phyloP scores from a whole-genome alignment of 345 rosid genomes.

The Luvunga scandens region DNA sequence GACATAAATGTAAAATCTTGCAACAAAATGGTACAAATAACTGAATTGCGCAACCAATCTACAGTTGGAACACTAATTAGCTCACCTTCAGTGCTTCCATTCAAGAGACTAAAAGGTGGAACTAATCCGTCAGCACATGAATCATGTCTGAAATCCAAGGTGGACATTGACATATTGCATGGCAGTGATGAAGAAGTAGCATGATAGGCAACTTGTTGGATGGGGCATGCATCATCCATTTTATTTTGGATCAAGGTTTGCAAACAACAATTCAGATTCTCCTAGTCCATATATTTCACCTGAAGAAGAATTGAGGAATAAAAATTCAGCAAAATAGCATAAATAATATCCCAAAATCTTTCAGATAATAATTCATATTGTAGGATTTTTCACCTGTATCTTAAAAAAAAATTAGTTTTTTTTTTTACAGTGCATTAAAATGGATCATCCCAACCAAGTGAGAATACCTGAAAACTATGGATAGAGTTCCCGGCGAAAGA shows the following conservation, averaged over 20 bases:
- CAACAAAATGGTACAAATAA: background rate
- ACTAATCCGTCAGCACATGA: background rate
- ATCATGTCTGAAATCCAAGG: background rate
- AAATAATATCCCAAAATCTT: background rate
- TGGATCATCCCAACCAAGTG: background rate
- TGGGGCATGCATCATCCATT: background rate
- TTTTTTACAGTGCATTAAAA: background rate
- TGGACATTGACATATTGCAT: slow-evolving; percentile 2
- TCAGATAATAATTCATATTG: background rate
- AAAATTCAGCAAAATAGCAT: background rate
- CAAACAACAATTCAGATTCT: slow-evolving; percentile 15
- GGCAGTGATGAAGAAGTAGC: background rate
- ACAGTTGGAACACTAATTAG: background rate
- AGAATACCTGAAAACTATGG: background rate
- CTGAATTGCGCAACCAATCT: background rate
- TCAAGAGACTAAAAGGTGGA: background rate
- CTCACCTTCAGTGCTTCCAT: slow-evolving; percentile 1
- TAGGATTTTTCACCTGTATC: slow-evolving; percentile 9
- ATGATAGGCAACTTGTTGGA: background rate
- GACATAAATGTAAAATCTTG: background rate
- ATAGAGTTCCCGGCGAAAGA: background rate
- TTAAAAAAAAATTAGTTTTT: background rate
- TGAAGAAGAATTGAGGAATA: slow-evolving; percentile 5
- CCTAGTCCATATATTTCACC: slow-evolving; percentile 30
- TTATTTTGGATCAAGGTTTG: slow-evolving; percentile 11